Percentiles rank a stretch among this genome's conserved stretches.
Conservation (phyloP, 345 rosid species). For the Eucalyptus viminalis region DNA sequence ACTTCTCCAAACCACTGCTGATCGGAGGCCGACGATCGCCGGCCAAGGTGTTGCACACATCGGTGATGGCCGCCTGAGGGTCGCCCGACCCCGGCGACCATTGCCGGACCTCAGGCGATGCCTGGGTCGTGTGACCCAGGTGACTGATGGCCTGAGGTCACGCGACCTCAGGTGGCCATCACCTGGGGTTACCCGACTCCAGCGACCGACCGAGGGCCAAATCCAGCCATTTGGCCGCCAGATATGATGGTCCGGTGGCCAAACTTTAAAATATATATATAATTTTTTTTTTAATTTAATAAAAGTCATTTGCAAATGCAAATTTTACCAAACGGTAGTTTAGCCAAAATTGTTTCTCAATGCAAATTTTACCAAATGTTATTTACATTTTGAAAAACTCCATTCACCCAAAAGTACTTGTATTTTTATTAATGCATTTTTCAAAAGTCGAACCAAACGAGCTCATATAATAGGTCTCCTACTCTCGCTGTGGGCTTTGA, state of each 20-base stretch:
- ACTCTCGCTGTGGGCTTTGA: no score
- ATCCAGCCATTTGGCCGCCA: fast-evolving
- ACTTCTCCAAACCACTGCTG: no score
- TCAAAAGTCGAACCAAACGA: fast-evolving
- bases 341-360: no score
- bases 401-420: no score
- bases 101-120: fast-evolving
- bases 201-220: no score
- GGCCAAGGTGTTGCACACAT: fast-evolving
- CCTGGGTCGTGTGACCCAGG: no score
- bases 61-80: fast-evolving
- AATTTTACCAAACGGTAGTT: no score
- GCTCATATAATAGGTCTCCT: no score
- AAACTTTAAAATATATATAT: no score
- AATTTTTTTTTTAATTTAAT: no score
- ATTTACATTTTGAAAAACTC: no score
- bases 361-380: fast-evolving
- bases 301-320: fast-evolving
- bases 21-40: fast-evolving
- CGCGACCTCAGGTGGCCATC: fast-evolving
- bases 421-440: fast-evolving
- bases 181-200: fast-evolving
- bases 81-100: fast-evolving
- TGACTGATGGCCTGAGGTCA: no score
- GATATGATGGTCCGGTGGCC: fast-evolving